These are phyloP conservation scores for Colletotrichum chrysophilum DNA, from an alignment of 2,329 filamentous ascomycete genomes.

Conservation along the genomic window DNA sequence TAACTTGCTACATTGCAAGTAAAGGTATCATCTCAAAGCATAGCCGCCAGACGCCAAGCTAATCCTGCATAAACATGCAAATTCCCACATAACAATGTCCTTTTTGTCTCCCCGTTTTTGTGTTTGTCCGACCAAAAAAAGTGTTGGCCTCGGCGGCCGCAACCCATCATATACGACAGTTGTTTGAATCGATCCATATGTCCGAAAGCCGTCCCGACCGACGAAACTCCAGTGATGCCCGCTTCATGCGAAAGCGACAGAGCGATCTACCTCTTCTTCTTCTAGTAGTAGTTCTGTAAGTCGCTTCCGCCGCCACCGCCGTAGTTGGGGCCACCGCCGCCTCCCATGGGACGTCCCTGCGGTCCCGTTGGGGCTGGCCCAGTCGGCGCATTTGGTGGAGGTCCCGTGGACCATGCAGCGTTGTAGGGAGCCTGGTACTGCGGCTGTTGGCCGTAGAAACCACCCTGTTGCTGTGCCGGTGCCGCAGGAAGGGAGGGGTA, in stretches of 20 bases:
- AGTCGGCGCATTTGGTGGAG: conserved; percentile 11
- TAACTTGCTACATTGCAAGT: background rate
- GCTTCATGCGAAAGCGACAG: background rate
- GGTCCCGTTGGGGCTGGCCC: conserved; percentile 12
- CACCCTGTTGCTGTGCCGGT: conserved; percentile 12
- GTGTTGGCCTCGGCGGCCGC: background rate
- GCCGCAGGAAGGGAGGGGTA: conserved; percentile 30
- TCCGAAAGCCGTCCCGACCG: background rate
- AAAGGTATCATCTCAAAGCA: conserved; percentile 18
- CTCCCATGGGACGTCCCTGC: conserved; percentile 25
- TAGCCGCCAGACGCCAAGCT: conserved; percentile 17
- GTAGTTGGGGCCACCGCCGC: conserved; percentile 23
- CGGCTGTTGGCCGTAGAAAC: conserved; percentile 23
- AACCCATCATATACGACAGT: background rate
- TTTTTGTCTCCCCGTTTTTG: background rate
- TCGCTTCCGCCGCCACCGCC: conserved; percentile 32
- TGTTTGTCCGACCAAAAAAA: background rate
- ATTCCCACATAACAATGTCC: background rate
- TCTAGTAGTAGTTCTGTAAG: conserved; percentile 46
- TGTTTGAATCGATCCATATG: background rate
- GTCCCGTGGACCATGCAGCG: background rate
- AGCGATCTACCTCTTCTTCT: background rate
- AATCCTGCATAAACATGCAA: background rate
- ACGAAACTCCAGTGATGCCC: background rate
- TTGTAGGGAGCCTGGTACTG: conserved; percentile 19